Evolutionary conservation across 2,329 filamentous ascomycete genomes (phyloP).

Genomic region (Fusarium hainanense): DNA sequence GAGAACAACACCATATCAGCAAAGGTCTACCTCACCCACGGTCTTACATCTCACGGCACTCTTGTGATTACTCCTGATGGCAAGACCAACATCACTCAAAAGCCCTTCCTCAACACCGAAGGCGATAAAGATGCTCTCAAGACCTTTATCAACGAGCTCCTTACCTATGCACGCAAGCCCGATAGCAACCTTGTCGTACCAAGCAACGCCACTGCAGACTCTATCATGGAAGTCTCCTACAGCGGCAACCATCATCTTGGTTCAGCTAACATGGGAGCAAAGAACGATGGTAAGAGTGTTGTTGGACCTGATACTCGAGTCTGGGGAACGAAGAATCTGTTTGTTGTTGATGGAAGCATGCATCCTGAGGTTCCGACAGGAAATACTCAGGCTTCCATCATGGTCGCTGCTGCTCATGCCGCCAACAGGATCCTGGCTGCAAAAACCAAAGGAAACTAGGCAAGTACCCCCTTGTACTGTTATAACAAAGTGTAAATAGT

Average conservation of each 20-base stretch:
- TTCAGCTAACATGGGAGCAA: constrained; percentile 46
- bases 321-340: constrained; percentile 48
- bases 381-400: constrained; percentile 43
- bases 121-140: constrained; percentile 46
- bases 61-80: constrained; percentile 55
- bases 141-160: constrained; percentile 43
- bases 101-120: constrained; percentile 50
- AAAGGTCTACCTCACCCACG: constrained; percentile 63
- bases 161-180: constrained; percentile 41
- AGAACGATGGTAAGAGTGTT: constrained; percentile 48
- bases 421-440: constrained; percentile 37
- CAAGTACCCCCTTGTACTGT: background rate
- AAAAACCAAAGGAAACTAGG: background rate
- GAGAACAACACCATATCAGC: constrained; percentile 57
- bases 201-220: constrained; percentile 41
- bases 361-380: constrained; percentile 48
- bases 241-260: constrained; percentile 50
- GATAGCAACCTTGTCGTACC: constrained; percentile 36
- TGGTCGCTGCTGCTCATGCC: constrained; percentile 45
- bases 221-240: constrained; percentile 37
- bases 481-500: background rate
- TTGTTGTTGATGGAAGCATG: constrained; percentile 48
- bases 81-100: constrained; percentile 55
- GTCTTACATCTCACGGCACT: constrained; percentile 58
- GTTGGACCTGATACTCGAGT: constrained; percentile 49